These are phyloP conservation scores for Fusarium poae DNA, from an alignment of 2,329 filamentous ascomycete species.

Conservation along the genomic window DNA sequence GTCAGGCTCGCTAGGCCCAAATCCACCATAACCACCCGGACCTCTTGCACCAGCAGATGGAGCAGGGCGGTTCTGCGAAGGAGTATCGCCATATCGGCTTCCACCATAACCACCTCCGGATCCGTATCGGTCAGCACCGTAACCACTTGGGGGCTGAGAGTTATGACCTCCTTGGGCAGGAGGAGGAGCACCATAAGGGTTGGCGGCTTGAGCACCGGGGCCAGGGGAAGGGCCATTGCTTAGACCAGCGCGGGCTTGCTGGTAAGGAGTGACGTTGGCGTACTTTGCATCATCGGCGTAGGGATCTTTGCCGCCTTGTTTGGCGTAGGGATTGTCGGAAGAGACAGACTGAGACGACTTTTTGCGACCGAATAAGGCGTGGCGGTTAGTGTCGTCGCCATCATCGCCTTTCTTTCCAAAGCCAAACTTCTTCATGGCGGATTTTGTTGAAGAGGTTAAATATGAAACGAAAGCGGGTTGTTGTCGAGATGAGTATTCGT, in stretches of 20 bases:
- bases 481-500: slow-evolving; percentile 3
- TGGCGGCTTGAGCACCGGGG: slow-evolving; percentile 46
- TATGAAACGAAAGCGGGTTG: slow-evolving; percentile 5
- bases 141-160: slow-evolving; percentile 56
- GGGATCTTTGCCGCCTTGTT: slow-evolving; percentile 64
- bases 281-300: slow-evolving; percentile 65
- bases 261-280: slow-evolving; percentile 61
- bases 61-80: slow-evolving; percentile 64
- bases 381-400: slow-evolving; percentile 62
- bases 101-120: slow-evolving; percentile 63
- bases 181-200: slow-evolving; percentile 43
- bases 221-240: slow-evolving; percentile 53
- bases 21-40: slow-evolving; percentile 71
- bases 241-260: slow-evolving; percentile 58
- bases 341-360: slow-evolving; percentile 61
- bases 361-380: slow-evolving; percentile 67
- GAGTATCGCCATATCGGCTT: slow-evolving; percentile 65
- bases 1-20: slow-evolving; percentile 65
- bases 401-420: slow-evolving; percentile 69
- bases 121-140: slow-evolving; percentile 67
- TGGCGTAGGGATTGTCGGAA: slow-evolving; percentile 70
- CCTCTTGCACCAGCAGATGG: slow-evolving; percentile 57
- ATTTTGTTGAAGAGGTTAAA: background rate
- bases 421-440: slow-evolving; percentile 70
- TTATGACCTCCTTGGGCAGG: slow-evolving; percentile 41